Evolutionary conservation across 2,329 filamentous ascomycete genomes (phyloP).

Genomic region (Stachybotrys chlorohalonatus): DNA sequence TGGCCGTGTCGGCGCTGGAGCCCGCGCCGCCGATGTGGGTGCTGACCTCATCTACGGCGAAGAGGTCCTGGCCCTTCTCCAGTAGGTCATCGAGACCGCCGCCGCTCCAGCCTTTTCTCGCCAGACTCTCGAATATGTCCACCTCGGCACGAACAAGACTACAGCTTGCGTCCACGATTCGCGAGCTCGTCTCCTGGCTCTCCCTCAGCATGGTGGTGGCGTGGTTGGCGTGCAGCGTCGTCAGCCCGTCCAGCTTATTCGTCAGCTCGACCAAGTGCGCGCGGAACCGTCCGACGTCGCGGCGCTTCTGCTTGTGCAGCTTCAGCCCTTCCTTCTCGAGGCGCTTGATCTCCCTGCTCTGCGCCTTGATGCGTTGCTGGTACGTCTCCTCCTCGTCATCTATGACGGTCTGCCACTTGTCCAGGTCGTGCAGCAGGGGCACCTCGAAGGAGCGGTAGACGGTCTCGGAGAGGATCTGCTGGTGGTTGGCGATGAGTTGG

Average conservation of each 20-base stretch:
- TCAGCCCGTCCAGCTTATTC: conserved; percentile 51
- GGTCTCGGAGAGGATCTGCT: conserved; percentile 60
- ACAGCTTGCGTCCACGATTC: conserved; percentile 56
- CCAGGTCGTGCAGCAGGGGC: conserved; percentile 59
- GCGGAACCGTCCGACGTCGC: conserved; percentile 54
- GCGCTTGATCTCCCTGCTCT: conserved; percentile 51
- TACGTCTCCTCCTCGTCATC: conserved; percentile 57
- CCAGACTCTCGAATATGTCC: conserved; percentile 59
- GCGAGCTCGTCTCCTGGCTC: conserved; percentile 53
- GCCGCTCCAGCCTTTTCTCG: conserved; percentile 58
- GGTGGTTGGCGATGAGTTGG: conserved; percentile 60
- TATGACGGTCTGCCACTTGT: conserved; percentile 53
- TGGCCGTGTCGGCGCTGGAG: conserved; percentile 26
- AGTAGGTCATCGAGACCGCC: conserved; percentile 58
- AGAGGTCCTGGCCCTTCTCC: conserved; percentile 54
- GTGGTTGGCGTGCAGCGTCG: conserved; percentile 50
- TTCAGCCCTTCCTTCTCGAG: conserved; percentile 58
- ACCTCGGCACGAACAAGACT: conserved; percentile 59
- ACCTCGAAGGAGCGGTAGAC: conserved; percentile 62
- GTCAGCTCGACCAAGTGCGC: conserved; percentile 57
- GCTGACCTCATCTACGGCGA: conserved; percentile 34
- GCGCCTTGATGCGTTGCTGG: conserved; percentile 42
- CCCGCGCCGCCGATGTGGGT: conserved; percentile 20
- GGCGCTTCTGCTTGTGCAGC: conserved; percentile 48
- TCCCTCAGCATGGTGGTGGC: conserved; percentile 51